Percentiles rank a stretch among this genome's conserved stretches.
These are phyloP conservation scores for Populus hybrid DNA, from an alignment of 441 rosid species.

Conservation along the genomic window DNA sequence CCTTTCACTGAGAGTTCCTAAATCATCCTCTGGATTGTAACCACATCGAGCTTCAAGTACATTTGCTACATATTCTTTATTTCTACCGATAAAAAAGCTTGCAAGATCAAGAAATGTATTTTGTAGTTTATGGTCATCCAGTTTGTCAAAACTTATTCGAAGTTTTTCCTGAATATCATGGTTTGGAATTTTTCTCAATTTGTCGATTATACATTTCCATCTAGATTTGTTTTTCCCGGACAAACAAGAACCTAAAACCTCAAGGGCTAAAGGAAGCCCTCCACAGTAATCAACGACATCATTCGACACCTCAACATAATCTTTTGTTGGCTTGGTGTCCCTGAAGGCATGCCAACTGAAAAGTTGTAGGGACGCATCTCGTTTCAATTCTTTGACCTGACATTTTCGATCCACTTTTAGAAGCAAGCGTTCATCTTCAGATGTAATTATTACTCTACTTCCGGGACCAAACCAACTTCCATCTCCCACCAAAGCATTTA, in stretches of 20 bases:
- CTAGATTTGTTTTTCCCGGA: not conserved
- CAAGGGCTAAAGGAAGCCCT: conserved; percentile 8
- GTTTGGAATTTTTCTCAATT: not conserved
- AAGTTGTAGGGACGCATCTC: not conserved
- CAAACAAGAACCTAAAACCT: not conserved
- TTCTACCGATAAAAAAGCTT: not conserved
- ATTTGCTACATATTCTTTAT: not conserved
- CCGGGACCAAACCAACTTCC: no score
- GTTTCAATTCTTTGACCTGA: not conserved
- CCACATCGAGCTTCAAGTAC: not conserved
- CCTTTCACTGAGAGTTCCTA: not conserved
- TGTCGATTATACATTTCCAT: conserved; percentile 2
- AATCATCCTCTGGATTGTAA: not conserved
- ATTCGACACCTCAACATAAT: not conserved
- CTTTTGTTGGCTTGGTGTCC: not conserved
- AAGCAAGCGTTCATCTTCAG: conserved; percentile 7
- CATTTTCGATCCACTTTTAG: not conserved
- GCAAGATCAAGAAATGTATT: not conserved
- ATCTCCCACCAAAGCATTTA: no score
- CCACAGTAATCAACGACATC: conserved; percentile 1
- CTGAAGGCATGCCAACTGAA: conserved; percentile 3
- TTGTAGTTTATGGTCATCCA: not conserved
- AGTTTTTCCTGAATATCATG: conserved; percentile 1
- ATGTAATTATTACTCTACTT: not conserved
- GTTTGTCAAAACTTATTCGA: conserved; percentile 2